These are phyloP conservation scores for Komagataella mondaviorum DNA, from an alignment of 805 yeast species.

Conservation along the genomic window DNA sequence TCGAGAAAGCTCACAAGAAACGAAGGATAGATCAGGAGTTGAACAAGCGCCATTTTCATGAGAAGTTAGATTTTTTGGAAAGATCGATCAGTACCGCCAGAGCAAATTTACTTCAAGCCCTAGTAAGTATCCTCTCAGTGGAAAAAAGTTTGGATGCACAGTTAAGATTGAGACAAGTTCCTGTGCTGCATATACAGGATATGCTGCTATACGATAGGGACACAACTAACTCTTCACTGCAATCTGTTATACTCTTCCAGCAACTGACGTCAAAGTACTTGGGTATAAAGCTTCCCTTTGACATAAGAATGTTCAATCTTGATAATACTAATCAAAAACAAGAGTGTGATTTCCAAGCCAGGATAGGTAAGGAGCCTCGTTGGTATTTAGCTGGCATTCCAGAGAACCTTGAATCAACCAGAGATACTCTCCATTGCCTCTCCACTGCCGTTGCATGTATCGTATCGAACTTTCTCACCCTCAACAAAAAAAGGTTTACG, in stretches of 20 bases:
- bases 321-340: neutral
- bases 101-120: neutral
- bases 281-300: neutral
- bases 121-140: neutral
- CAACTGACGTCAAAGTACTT: neutral
- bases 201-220: neutral
- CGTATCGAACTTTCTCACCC: neutral
- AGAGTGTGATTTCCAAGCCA: neutral
- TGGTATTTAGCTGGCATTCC: neutral
- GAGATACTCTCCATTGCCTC: neutral
- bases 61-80: neutral
- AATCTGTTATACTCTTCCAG: neutral
- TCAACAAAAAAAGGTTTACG: neutral
- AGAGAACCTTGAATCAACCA: neutral
- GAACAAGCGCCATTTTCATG: neutral
- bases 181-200: neutral
- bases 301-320: neutral
- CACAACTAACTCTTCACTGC: neutral
- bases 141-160: neutral
- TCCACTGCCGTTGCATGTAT: neutral
- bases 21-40: neutral
- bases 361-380: neutral
- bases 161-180: neutral
- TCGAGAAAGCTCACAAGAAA: neutral
- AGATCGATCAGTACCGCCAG: neutral